These are phyloP conservation scores for Aspergillus latus DNA, from an alignment of 2,329 filamentous ascomycete genomes.

Conservation along the genomic window DNA sequence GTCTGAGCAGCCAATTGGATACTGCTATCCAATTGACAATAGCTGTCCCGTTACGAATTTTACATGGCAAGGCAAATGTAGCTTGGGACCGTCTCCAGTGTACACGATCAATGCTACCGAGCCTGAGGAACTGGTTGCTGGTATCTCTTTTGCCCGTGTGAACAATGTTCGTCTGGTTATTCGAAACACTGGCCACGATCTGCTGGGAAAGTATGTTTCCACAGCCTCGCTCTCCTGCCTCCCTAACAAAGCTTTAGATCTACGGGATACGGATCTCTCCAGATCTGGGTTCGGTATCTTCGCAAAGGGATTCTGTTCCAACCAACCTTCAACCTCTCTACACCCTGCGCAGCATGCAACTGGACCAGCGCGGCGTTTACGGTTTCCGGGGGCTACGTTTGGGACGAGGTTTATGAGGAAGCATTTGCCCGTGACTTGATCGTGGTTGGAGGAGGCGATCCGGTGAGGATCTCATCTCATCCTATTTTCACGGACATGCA, in stretches of 20 bases:
- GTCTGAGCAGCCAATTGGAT: slow-evolving; percentile 27
- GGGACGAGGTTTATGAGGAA: slow-evolving; percentile 13
- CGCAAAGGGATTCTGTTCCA: slow-evolving; percentile 8
- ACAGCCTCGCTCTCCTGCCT: not conserved
- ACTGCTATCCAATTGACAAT: slow-evolving; percentile 28
- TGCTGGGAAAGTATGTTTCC: slow-evolving; percentile 7
- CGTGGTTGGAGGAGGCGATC: slow-evolving; percentile 13
- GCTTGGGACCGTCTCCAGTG: slow-evolving; percentile 27
- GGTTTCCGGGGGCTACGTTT: slow-evolving; percentile 12
- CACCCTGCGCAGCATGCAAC: not conserved
- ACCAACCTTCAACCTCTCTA: not conserved
- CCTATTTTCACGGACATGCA: no score
- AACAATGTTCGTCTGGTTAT: slow-evolving; percentile 13
- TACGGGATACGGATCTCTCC: slow-evolving; percentile 8
- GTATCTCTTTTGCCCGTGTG: slow-evolving; percentile 7
- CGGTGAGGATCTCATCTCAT: not conserved
- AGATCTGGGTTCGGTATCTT: slow-evolving; percentile 14
- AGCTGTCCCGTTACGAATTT: slow-evolving; percentile 30
- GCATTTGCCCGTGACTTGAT: slow-evolving; percentile 9
- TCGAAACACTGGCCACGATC: slow-evolving; percentile 11
- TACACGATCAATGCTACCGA: slow-evolving; percentile 26
- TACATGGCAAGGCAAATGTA: slow-evolving; percentile 22
- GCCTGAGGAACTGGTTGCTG: slow-evolving; percentile 5
- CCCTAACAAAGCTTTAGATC: slow-evolving; percentile 2
- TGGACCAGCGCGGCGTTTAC: slow-evolving; percentile 13